Base-by-base conservation (phyloP, 2,329 filamentous ascomycete species). In the Pseudopithomyces chartarum region DNA sequence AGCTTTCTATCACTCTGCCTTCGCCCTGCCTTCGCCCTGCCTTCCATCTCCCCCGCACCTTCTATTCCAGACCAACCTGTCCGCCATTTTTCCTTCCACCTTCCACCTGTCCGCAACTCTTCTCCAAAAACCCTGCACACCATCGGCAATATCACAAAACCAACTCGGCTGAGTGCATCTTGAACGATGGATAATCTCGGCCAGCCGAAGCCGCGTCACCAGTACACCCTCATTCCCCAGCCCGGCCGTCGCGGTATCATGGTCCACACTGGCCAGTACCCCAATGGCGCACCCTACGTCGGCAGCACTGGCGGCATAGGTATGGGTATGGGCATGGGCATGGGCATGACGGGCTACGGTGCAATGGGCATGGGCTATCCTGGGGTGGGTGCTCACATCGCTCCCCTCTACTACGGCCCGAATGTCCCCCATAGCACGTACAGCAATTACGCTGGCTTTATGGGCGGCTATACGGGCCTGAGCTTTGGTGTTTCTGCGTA, bases 191-290 rank as follows among this genome's bases (percentile, higher is more conserved):
- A 51, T 42, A 47, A 69, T 60, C 61, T 68, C 66, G 46, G 63
- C 48, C 13, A 66, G 59, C 34, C 70, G 66, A 68, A 70, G 47
- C 68, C 70, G 19, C 71, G 71, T 53, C 69, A 74, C 26, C 62
- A 68, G 15, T 74, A 73, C 57, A 59, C 67, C 44, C 72, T 71
- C 52, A 65, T 61, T 0, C 70, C 71, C 6, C 67, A 67, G 42
- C 66, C 68, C 34, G 67, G 66, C 46, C 68, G 66, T 38, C 69
- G 70, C 43, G 69, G 69, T 36, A 52, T 67, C 39, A 58, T 71
- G 52, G 64, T 56, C 52, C 67, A 71, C 39, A 66, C 62, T 26
- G 64, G 67, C 44, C 69, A 72, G 48, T 60, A 62, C 12, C 58
- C 64, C 8, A 72, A 72, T 36, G 69, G 69, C 34, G 68, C 69